A percentile compares a stretch with the other conserved stretches of the same genome.
These are phyloP conservation scores for Gossypium thurberi DNA, from an alignment of 345 rosid species.

Conservation along the genomic window DNA sequence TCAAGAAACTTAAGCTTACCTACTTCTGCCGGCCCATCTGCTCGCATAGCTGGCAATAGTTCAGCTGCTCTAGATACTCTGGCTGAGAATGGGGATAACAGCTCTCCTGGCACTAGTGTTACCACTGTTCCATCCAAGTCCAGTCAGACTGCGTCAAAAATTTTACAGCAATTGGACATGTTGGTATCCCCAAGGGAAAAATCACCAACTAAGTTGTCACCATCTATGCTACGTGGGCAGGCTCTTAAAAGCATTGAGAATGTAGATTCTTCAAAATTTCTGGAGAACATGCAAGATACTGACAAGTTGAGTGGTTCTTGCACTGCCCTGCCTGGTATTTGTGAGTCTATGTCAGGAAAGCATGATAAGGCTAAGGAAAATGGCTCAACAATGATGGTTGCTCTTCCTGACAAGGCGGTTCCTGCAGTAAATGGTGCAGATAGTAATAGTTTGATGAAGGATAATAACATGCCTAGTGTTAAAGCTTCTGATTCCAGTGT, in stretches of 20 bases:
- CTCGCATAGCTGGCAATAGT: slow-evolving; percentile 21
- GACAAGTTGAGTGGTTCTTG: slow-evolving; percentile 21
- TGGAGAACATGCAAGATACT: slow-evolving; percentile 39
- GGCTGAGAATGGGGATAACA: slow-evolving; percentile 33
- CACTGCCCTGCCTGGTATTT: slow-evolving; percentile 18
- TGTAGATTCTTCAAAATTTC: slow-evolving; percentile 44
- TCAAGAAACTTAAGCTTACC: slow-evolving; percentile 36
- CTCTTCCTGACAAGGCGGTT: slow-evolving; percentile 24
- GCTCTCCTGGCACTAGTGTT: slow-evolving; percentile 34
- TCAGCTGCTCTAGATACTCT: slow-evolving; percentile 29
- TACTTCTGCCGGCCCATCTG: slow-evolving; percentile 28
- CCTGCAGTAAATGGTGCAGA: slow-evolving; percentile 28
- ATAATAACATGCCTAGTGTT: slow-evolving; percentile 20
- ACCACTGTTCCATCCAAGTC: slow-evolving; percentile 66
- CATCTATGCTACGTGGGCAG: slow-evolving; percentile 65
- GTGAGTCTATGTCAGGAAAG: slow-evolving; percentile 30
- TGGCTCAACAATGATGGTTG: slow-evolving; percentile 26
- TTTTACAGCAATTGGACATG: slow-evolving; percentile 63
- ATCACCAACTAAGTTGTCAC: slow-evolving; percentile 67
- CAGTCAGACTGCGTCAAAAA: slow-evolving; percentile 71
- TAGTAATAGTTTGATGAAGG: slow-evolving; percentile 21
- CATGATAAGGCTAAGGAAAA: slow-evolving; percentile 33
- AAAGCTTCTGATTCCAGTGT: slow-evolving; percentile 25
- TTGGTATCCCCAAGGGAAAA: slow-evolving; percentile 59
- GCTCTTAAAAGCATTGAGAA: slow-evolving; percentile 80